Evolutionary conservation across 192 early-diverging fungal species (phyloP).

Genomic region (Backusella sp.): DNA sequence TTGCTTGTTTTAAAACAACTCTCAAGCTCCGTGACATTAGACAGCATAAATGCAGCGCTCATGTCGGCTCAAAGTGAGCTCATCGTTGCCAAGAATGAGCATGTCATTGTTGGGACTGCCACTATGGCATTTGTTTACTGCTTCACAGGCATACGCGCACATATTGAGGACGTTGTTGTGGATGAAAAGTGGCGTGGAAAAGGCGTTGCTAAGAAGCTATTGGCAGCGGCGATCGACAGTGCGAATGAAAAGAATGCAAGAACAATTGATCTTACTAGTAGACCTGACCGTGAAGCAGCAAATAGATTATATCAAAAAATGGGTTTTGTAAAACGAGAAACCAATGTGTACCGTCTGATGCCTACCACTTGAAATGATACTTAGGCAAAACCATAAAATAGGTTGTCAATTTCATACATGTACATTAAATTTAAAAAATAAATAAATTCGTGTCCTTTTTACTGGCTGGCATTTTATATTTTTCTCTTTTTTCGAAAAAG

Average conservation of each 20-base stretch:
- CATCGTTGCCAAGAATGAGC: not conserved
- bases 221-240: constrained; percentile 29
- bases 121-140: constrained; percentile 35
- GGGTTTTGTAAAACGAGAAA: constrained; percentile 43
- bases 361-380: not conserved
- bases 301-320: constrained; percentile 45
- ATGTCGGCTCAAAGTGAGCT: not conserved
- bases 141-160: constrained; percentile 43
- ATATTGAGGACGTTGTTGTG: constrained; percentile 53
- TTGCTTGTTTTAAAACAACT: not conserved
- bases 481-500: not conserved
- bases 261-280: constrained; percentile 46
- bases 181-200: constrained; percentile 26
- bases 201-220: constrained; percentile 35
- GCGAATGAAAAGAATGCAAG: constrained; percentile 12
- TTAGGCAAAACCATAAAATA: too few relatives aligned
- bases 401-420: not conserved
- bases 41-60: not conserved
- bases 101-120: constrained; percentile 35
- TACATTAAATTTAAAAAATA: not conserved
- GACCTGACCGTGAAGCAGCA: constrained; percentile 45
- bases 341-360: constrained; percentile 41
- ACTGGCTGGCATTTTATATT: not conserved
- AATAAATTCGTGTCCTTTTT: not conserved
- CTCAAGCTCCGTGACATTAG: not conserved